Evolutionary conservation across 2,329 filamentous ascomycete genomes (phyloP), one percentile per base, ranked within the genome.

Genomic region (Penicillium sp.): DNA sequence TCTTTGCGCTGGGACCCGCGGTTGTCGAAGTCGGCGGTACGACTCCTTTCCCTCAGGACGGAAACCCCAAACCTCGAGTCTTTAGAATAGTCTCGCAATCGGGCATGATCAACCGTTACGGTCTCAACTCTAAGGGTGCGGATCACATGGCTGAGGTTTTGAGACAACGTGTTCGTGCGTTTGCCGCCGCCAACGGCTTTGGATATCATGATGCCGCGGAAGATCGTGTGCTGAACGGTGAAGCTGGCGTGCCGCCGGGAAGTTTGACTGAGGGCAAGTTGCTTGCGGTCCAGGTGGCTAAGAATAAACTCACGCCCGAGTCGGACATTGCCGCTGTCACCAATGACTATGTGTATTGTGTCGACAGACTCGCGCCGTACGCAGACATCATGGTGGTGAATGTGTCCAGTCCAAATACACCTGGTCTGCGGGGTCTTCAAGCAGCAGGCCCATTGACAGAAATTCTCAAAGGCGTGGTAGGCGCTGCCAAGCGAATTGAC

Each of bases 331-430:
- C 88, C 43, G 92, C 91, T 30, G 88, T 97, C 16, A 84, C 81
- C 51, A 81, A 83, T 23, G 83, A 88, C 65, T 97, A 97, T 69
- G 89, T 94, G n/a, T 90, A 89, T 72, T 96, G 93, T 66, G 92
- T 97, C 3, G 80, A 88, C 55, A 82, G 86, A 47, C 78, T 99
- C 38, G 94, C 88, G 3, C 87, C 82, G 51, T 99, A 96, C 69
- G 91, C 94, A 11, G 94, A 99, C 67, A 88, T 99, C 35, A 77
- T 99, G n/a, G 93, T 97, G 7, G 94, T 99, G 68, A 99, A 99
- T 66, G 94, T 99, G 50, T 96, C 91, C 67, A 95, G 90, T 65
- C 94, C 94, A 23, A 99, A 99, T 75, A 97, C 93, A 0, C 93
- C 93, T 0, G 93, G 94, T 0, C 81, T 97, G 49, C 85, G 94